Base-by-base conservation (phyloP, 129 eudicot species). In the Helianthus tuberosus region DNA sequence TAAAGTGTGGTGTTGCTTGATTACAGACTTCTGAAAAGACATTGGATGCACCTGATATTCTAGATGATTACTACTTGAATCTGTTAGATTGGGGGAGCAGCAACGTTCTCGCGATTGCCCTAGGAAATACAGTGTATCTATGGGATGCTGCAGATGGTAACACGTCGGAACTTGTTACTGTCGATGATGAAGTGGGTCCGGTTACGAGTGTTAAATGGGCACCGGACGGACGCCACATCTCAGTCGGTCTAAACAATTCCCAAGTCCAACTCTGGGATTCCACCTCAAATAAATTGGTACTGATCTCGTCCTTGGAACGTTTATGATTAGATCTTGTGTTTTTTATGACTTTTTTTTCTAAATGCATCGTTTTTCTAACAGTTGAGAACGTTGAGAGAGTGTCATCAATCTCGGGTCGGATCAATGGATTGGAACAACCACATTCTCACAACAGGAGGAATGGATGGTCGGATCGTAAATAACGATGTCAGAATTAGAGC, bases 261-360 rank as follows among this genome's bases (percentile, higher is more conserved):
- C 91, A 86, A 13, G 93, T 93, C 53, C 98, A 93, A 84, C 91
- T 93, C 1, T 93, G 97, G 97, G 98, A 93, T 79, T 80, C 96
- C 2, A 79, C 96, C 27, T 68, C 97, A 0, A 88, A 90, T 49
- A 73, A 82, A 80, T 71, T 77, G 96, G 98, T 93, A 66, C 72
- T 65, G 17, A 8, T 60, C 23, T 8, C 32, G 32, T 41, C 9
- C 29, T 16, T 14, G n/a, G 15, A 14, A 52, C 58, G 15, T 41
- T 14, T 15, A 11, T 16, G 12, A 16, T 77, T 27, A 0, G 3
- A 29, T 79, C 3, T 25, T 12, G 1, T 5, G 17, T 13, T 29
- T 3, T 49, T 49, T 6, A 4, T 54, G 36, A 11, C 4, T 10
- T 44, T 27, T 27, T 44, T 58, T 43, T 46, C 51, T 25, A 20